A percentile compares a stretch with the other conserved stretches of the same genome.
Conservation (phyloP, 1,284 basidiomycete genomes). For the Coriolopsis trogii region DNA sequence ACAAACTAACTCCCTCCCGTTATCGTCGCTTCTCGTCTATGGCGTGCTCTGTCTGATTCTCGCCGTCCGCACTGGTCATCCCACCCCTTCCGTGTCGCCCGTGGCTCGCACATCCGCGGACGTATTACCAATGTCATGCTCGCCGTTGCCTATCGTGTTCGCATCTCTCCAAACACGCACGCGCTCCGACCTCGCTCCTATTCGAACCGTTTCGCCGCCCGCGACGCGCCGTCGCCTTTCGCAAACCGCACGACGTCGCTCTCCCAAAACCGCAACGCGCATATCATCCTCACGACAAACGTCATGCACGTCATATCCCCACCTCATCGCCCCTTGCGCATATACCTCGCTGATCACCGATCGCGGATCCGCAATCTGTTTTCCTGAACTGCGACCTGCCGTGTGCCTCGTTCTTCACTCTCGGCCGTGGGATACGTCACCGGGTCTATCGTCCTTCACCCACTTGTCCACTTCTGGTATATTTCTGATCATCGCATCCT, state of each 20-base stretch:
- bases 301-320: conserved; percentile 11
- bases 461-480: background rate
- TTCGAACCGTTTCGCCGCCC: conserved; percentile 3
- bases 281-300: conserved; percentile 10
- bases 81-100: conserved; percentile 11
- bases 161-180: conserved; percentile 10
- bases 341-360: conserved; percentile 21
- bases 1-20: conserved; percentile 11
- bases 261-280: conserved; percentile 1
- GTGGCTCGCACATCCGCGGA: conserved; percentile 19
- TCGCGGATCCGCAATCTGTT: conserved; percentile 16
- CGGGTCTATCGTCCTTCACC: conserved; percentile 9
- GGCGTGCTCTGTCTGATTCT: conserved; percentile 20
- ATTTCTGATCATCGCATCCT: conserved; percentile 16
- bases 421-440: conserved; percentile 19
- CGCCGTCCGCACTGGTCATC: conserved; percentile 12
- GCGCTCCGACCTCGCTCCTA: conserved; percentile 2
- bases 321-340: background rate
- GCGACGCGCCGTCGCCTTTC: conserved; percentile 8
- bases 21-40: conserved; percentile 18
- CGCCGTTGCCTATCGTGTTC: conserved; percentile 26
- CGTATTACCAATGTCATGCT: conserved; percentile 15
- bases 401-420: conserved; percentile 9
- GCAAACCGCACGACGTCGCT: conserved; percentile 9
- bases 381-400: background rate